Conservation (phyloP, 345 rosid species). For the Syzygium aqueum region DNA sequence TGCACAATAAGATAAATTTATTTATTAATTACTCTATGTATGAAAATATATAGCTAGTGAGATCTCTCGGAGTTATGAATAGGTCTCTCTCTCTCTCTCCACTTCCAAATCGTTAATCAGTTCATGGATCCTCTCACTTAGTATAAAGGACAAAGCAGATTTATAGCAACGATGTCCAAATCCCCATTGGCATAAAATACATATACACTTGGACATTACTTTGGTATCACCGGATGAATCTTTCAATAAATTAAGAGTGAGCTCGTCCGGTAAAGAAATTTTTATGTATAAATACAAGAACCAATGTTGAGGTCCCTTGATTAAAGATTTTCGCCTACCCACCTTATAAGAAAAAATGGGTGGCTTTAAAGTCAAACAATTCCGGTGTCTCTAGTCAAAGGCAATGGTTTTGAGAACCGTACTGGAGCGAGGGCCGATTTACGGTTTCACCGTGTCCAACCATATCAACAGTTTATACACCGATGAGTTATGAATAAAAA, state of each 20-base stretch:
- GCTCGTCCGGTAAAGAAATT: too few relatives aligned
- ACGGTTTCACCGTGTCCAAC: neutral
- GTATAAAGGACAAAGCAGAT: neutral
- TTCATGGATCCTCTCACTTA: too few relatives aligned
- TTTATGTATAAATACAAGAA: rapidly evolving
- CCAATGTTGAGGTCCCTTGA: neutral
- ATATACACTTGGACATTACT: neutral
- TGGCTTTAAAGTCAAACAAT: neutral
- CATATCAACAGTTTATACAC: rapidly evolving
- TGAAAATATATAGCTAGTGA: too few relatives aligned
- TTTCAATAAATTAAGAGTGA: too few relatives aligned
- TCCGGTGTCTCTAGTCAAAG: rapidly evolving
- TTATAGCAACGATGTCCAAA: neutral
- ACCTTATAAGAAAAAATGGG: neutral
- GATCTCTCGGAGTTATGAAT: too few relatives aligned
- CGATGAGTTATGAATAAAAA: rapidly evolving
- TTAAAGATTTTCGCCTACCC: neutral
- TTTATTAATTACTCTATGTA: too few relatives aligned
- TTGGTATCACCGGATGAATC: neutral
- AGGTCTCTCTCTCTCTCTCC: neutral
- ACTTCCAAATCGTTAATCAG: too few relatives aligned
- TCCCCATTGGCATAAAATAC: rapidly evolving
- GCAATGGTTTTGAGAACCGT: neutral
- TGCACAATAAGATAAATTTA: too few relatives aligned
- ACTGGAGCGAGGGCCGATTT: neutral